These are phyloP conservation scores for Iris macrosiphon DNA, from an alignment of 106 monocot genomes.

Conservation along the genomic window DNA sequence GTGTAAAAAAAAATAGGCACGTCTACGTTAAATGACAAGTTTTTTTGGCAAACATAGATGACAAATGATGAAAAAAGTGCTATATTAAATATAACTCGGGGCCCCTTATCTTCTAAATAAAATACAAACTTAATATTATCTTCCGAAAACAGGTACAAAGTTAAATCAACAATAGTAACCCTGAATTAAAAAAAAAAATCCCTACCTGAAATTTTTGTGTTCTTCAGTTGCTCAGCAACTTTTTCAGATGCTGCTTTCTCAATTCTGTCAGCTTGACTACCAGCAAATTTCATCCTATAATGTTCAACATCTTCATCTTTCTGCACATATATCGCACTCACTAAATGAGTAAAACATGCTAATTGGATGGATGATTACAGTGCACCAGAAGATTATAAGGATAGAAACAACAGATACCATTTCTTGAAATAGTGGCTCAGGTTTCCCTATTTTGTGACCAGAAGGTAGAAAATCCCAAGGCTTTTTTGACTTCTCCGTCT, in stretches of 20 bases:
- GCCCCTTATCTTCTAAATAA: too few relatives aligned
- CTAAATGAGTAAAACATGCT: neutral
- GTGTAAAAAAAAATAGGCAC: too few relatives aligned
- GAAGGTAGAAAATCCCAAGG: conserved; percentile 82
- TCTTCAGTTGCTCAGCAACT: conserved; percentile 58
- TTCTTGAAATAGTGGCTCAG: conserved; percentile 86
- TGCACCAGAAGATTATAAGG: neutral
- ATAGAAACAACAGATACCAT: conserved; percentile 34
- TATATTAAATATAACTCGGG: too few relatives aligned
- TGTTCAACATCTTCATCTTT: conserved; percentile 84
- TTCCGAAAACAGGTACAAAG: too few relatives aligned
- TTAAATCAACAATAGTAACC: neutral
- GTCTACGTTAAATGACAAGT: too few relatives aligned
- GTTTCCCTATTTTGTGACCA: conserved; percentile 86
- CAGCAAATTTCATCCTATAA: conserved; percentile 79
- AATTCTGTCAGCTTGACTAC: conserved; percentile 89
- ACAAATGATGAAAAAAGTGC: too few relatives aligned
- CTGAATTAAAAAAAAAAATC: neutral
- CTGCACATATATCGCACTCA: conserved; percentile 19
- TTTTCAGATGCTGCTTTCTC: conserved; percentile 60
- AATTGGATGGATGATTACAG: neutral
- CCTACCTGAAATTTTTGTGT: conserved; percentile 59
- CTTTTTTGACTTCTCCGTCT: conserved; percentile 47
- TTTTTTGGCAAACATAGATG: too few relatives aligned
- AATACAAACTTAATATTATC: too few relatives aligned